Evolutionary conservation across 495 filamentous ascomycete species (phyloP).

Genomic region (Penicillium lagena): DNA sequence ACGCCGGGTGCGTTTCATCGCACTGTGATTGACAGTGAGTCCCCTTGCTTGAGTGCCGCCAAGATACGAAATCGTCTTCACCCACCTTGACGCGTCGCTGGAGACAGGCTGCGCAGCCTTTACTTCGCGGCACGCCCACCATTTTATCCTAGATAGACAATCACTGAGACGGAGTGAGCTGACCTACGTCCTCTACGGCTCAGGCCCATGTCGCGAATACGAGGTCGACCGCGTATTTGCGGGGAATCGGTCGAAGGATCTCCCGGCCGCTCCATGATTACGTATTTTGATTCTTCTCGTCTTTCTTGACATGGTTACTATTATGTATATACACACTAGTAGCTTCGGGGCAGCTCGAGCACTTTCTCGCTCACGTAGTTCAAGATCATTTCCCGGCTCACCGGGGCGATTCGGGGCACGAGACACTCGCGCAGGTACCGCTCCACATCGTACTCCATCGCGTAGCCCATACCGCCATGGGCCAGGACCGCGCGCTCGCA

Average conservation of each 20-base stretch:
- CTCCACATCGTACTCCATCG: slow-evolving; percentile 74
- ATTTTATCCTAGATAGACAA: slow-evolving; percentile 11
- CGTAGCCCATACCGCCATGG: slow-evolving; percentile 74
- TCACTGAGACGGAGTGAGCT: not conserved
- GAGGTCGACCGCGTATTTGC: not conserved
- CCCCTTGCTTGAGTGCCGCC: not conserved
- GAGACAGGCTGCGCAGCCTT: slow-evolving; percentile 32
- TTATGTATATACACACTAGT: slow-evolving; percentile 18
- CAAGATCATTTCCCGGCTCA: slow-evolving; percentile 75
- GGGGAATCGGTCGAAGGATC: no score
- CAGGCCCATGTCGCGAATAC: slow-evolving; percentile 1
- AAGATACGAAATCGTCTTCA: not conserved
- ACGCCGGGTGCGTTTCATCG: slow-evolving; percentile 23
- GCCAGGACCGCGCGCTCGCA: slow-evolving; percentile 64
- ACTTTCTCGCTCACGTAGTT: slow-evolving; percentile 75
- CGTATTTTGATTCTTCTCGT: no score
- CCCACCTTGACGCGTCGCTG: slow-evolving; percentile 27
- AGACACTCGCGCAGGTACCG: slow-evolving; percentile 68
- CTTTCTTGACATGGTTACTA: no score
- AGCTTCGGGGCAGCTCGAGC: slow-evolving; percentile 47
- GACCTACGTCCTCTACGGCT: not conserved
- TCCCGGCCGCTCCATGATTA: no score
- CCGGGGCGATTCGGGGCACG: slow-evolving; percentile 68
- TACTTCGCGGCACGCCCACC: slow-evolving; percentile 35
- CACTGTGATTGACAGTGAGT: slow-evolving; percentile 13